These are phyloP conservation scores for Garcia nutans DNA, from an alignment of 345 rosid genomes.

Conservation along the genomic window DNA sequence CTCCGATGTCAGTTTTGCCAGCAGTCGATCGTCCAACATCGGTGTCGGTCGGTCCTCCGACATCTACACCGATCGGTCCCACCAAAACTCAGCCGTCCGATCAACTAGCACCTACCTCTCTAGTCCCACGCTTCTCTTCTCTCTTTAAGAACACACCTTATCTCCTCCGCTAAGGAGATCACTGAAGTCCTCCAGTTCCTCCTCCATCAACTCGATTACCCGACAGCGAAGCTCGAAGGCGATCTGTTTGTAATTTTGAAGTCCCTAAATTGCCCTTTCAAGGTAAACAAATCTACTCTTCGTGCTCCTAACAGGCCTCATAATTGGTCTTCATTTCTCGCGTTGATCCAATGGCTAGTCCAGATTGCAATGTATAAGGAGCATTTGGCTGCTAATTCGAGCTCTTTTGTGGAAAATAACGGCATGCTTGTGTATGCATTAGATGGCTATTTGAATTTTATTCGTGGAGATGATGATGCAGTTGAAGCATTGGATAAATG, in stretches of 20 bases:
- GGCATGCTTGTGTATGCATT: conserved; percentile 41
- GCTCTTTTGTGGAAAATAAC: conserved; percentile 39
- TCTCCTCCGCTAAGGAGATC: conserved; percentile 63
- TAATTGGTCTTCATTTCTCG: conserved; percentile 81
- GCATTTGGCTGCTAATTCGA: conserved; percentile 28
- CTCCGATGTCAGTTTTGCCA: conserved; percentile 85
- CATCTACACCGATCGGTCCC: conserved; percentile 47
- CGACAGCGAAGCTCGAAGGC: conserved; percentile 57
- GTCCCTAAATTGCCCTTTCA: conserved; percentile 61
- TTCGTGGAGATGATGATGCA: conserved; percentile 61
- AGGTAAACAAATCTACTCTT: conserved; percentile 69
- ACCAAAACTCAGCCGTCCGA: conserved; percentile 56
- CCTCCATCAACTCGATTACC: conserved; percentile 50
- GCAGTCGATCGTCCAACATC: conserved; percentile 79
- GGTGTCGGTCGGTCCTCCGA: conserved; percentile 60
- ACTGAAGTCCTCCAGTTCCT: conserved; percentile 53
- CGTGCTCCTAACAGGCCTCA: conserved; percentile 84
- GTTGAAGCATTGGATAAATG: conserved; percentile 55
- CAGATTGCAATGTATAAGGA: conserved; percentile 52
- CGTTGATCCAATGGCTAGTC: conserved; percentile 74
- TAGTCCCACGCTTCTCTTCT: conserved; percentile 40
- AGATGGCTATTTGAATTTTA: conserved; percentile 52
- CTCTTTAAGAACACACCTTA: conserved; percentile 19
- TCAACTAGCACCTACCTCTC: conserved; percentile 64
- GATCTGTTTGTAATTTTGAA: conserved; percentile 56